A percentile compares a stretch with the other conserved stretches of the same genome.
Evolutionary conservation across 352 stramenopile species (phyloP).

Genomic region (Phytophthora multivora): DNA sequence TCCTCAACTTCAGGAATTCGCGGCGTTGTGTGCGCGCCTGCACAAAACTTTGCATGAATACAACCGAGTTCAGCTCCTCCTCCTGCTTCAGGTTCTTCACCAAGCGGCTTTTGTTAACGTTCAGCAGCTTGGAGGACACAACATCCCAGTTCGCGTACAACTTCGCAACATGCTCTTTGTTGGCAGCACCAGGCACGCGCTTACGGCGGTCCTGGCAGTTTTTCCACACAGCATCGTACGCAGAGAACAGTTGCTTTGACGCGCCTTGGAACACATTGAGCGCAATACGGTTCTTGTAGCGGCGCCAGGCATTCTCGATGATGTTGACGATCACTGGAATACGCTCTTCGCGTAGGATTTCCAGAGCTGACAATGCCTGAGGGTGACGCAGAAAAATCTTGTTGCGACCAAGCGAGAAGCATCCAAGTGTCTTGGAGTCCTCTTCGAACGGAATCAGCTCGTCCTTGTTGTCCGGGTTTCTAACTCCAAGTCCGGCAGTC

Average conservation of each 20-base stretch:
- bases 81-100: slow-evolving; percentile 56
- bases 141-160: slow-evolving; percentile 70
- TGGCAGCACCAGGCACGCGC: slow-evolving; percentile 52
- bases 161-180: slow-evolving; percentile 58
- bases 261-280: slow-evolving; percentile 64
- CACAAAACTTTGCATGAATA: slow-evolving; percentile 81
- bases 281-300: slow-evolving; percentile 79
- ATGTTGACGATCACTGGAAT: slow-evolving; percentile 83
- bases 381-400: slow-evolving; percentile 92
- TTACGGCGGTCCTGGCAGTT: slow-evolving; percentile 80
- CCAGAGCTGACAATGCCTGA: slow-evolving; percentile 86
- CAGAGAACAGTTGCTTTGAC: slow-evolving; percentile 51
- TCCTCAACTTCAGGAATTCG: slow-evolving; percentile 59
- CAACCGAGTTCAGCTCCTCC: slow-evolving; percentile 69
- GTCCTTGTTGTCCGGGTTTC: slow-evolving; percentile 50
- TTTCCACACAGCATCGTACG: slow-evolving; percentile 56
- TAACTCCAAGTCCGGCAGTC: slow-evolving; percentile 59
- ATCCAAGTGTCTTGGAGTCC: slow-evolving; percentile 73
- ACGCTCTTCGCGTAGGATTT: slow-evolving; percentile 78
- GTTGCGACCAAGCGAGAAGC: slow-evolving; percentile 85
- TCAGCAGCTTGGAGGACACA: slow-evolving; percentile 58
- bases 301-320: slow-evolving; percentile 84
- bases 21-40: slow-evolving; percentile 54
- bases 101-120: slow-evolving; percentile 47
- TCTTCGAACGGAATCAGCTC: slow-evolving; percentile 74